These are phyloP conservation scores for Dorcoceras hygrometricum DNA, from an alignment of 257 asterid genomes.

Conservation along the genomic window DNA sequence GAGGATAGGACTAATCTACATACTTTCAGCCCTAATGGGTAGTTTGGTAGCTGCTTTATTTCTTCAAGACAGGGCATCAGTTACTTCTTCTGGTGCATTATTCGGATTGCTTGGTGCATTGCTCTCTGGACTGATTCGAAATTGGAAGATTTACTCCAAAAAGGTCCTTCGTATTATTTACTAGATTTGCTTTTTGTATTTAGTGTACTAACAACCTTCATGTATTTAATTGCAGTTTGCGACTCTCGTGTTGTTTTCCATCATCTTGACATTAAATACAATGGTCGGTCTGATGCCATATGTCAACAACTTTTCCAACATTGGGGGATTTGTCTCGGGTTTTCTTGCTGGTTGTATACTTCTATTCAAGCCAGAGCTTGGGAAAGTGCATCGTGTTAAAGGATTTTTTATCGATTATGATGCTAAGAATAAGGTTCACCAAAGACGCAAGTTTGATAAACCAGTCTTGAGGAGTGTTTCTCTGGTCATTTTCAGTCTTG, in stretches of 20 bases:
- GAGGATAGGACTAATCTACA: slow-evolving; percentile 60
- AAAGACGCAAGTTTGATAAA: not conserved
- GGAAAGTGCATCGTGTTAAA: slow-evolving; percentile 43
- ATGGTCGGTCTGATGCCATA: slow-evolving; percentile 71
- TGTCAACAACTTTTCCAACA: slow-evolving; percentile 69
- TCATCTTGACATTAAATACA: slow-evolving; percentile 46
- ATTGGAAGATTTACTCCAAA: slow-evolving; percentile 65
- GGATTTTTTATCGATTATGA: slow-evolving; percentile 65
- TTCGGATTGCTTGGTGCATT: slow-evolving; percentile 82
- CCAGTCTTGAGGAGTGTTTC: not conserved
- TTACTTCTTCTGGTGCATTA: slow-evolving; percentile 76
- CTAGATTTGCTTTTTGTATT: not conserved
- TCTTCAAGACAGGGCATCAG: slow-evolving; percentile 73
- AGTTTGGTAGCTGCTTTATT: slow-evolving; percentile 66
- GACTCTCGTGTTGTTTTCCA: slow-evolving; percentile 38
- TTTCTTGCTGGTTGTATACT: slow-evolving; percentile 63
- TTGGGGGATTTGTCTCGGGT: slow-evolving; percentile 84
- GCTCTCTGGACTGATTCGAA: slow-evolving; percentile 63
- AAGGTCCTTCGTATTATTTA: slow-evolving; percentile 43
- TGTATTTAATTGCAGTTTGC: slow-evolving; percentile 45
- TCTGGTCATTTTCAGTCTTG: slow-evolving; percentile 16
- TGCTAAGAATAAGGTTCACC: slow-evolving; percentile 36
- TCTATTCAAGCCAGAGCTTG: slow-evolving; percentile 55
- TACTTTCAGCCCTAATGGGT: slow-evolving; percentile 70
- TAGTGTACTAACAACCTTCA: slow-evolving; percentile 17